Conservation (phyloP, 2,329 filamentous ascomycete species). For the Hypoxylon sp. region DNA sequence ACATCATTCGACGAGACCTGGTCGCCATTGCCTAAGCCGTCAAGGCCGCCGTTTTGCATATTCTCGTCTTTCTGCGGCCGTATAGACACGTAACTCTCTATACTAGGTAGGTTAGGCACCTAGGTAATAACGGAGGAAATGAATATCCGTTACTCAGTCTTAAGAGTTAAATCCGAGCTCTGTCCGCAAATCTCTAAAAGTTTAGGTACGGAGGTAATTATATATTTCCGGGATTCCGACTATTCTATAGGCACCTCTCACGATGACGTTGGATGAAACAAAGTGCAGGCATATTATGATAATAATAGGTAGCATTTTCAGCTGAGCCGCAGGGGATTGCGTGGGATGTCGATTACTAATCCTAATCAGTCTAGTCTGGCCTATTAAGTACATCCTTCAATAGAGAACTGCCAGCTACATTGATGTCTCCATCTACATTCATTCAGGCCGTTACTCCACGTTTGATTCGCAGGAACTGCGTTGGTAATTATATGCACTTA, state of each 20-base stretch:
- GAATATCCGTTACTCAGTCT: background rate
- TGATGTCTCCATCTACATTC: no score
- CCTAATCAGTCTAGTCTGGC: constrained; percentile 7
- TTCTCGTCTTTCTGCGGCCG: background rate
- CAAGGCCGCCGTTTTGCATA: constrained; percentile 18
- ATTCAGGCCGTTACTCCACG: background rate
- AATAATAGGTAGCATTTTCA: background rate
- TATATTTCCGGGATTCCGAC: background rate
- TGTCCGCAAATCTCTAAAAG: background rate
- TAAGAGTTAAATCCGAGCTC: background rate
- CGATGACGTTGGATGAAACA: constrained; percentile 13
- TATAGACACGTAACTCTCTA: background rate
- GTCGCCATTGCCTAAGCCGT: constrained; percentile 1
- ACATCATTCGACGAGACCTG: constrained; percentile 8
- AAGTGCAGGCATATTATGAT: background rate
- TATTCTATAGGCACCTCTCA: constrained; percentile 6
- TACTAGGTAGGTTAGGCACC: no score
- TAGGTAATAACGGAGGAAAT: background rate
- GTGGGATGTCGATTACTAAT: constrained; percentile 19
- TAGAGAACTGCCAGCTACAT: background rate
- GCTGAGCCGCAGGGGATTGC: constrained; percentile 5
- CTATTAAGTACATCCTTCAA: background rate
- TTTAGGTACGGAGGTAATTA: background rate
- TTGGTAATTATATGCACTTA: no score
- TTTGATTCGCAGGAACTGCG: background rate